Evolutionary conservation across 257 asterid genomes (phyloP), one percentile per base, ranked within the genome.

Genomic region (Cinchona pubescens): DNA sequence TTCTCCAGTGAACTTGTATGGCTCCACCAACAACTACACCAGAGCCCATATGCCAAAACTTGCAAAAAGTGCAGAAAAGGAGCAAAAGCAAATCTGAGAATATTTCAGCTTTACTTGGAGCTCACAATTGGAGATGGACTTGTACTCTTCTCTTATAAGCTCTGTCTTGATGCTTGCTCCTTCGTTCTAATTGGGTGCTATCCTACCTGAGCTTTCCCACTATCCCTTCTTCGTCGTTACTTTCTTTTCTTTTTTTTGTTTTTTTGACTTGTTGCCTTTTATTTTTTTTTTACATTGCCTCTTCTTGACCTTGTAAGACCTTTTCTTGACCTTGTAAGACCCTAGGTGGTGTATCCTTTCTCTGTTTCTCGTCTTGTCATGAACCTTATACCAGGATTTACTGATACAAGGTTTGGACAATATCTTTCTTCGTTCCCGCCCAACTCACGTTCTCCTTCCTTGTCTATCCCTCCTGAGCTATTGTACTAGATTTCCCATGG

Each of bases 391-490:
- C 42, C 85, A 15, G 76, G 49, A 35, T 43, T 56, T 56, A 62
- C 76, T 49, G 84, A 70, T 69, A 84, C 76, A 61, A 76, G 78
- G 25, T 76, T 82, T 32, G 16, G 60, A 69, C 13, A 0, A 14
- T 27, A 11, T 27, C 43, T 18, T 21, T 82, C 75, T 74, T 32
- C 65, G 68, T 86, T 80, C 79, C 71, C 81, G 75, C 27, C 82
- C 92, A 81, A 81, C 88, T 87, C 97, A 60, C 62, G 19, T 90
- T 89, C 97, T 94, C 97, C 93, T 92, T 94, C 96, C 98, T 90
- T 89, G 97, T 90, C 97, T 94, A 92, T 94, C 97, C 98, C 98
- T 91, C 93, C 86, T 90, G 98, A 93, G 98, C 98, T 93, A 63
- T 82, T 75, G 70, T 16, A 63, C 67, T 43, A 67, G 34, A 51